A percentile compares a stretch with the other conserved stretches of the same genome.
Conservation (phyloP, 805 yeast species). For the Candida sphagnicola region DNA sequence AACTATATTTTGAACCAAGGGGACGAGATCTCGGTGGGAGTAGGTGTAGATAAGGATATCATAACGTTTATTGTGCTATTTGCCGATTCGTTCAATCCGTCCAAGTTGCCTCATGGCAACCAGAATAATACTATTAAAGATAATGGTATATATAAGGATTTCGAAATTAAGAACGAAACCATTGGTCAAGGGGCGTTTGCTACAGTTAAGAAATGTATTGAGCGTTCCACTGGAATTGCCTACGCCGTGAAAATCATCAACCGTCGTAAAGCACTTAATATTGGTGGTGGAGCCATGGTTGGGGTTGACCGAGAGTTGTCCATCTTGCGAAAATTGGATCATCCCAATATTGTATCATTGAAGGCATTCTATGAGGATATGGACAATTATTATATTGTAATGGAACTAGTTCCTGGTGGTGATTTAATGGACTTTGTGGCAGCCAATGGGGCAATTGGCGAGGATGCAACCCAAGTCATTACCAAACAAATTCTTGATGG, state of each 20-base stretch:
- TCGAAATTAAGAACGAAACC: slow-evolving; percentile 75
- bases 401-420: slow-evolving; percentile 97
- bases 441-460: slow-evolving; percentile 87
- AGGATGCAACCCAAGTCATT: slow-evolving; percentile 83
- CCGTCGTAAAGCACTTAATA: slow-evolving; percentile 66
- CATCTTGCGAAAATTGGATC: slow-evolving; percentile 71
- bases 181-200: slow-evolving; percentile 99
- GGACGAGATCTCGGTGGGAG: slow-evolving; percentile 87
- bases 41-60: slow-evolving; percentile 74
- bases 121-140: slow-evolving; percentile 27
- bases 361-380: slow-evolving; percentile 83
- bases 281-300: slow-evolving; percentile 65
- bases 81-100: slow-evolving; percentile 37
- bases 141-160: slow-evolving; percentile 64
- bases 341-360: slow-evolving; percentile 79
- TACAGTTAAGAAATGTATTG: slow-evolving; percentile 86
- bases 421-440: slow-evolving; percentile 97
- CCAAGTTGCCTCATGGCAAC: slow-evolving; percentile 17
- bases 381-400: slow-evolving; percentile 77
- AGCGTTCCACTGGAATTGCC: slow-evolving; percentile 77
- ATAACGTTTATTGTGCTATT: slow-evolving; percentile 50
- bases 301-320: slow-evolving; percentile 86
- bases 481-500: slow-evolving; percentile 82
- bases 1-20: slow-evolving; percentile 86
- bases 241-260: slow-evolving; percentile 90